Base-by-base conservation (phyloP, 116 monocot species). In the Dioscorea cayenensis region DNA sequence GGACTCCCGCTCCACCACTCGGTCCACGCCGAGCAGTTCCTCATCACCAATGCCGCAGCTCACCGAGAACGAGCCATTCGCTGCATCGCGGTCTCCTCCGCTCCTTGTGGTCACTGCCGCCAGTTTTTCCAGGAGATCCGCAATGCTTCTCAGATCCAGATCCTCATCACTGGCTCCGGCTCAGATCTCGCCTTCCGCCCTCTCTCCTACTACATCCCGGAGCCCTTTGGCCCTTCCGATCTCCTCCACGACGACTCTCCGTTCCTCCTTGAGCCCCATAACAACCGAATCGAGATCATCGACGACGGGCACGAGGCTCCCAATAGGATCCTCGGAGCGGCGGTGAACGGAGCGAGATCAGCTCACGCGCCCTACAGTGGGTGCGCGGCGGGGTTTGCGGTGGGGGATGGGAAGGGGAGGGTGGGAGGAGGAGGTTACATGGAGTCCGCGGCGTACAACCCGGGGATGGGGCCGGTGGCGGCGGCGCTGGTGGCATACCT, bases 41-140 rank as follows among this genome's bases (percentile, higher is more conserved):
- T 99, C 28, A 28, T 99, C 72, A 66, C 86, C 71, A 89, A 85
- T 80, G 91, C 85, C 65, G 77, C 80, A 51, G 71, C 71, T 32
- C 77, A 79, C 81, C 72, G 71, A 37, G 89, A 85, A 80, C 6
- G 76, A 19, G 63, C 38, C 65, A 68, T 92, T 78, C 78, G 50
- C 28, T 83, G 72, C 83, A 52, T 99, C 84, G 94, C 86, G 60
- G 91, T 99, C 69, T 93, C 99, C 43, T 72, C 79, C 64, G 77
- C 80, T 65, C 99, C 99, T 48, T 94, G 94, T 77, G 99, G 99
- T 78, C 94, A 99, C 84, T 94, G 94, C 86, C 88, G 99, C 69
- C 99, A 99, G 86, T 99, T 99, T 82, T 73, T 99, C 43, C 96
- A 96, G 67, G 96, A 92, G 70, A 65, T 90, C 84, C 87, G 96